Evolutionary conservation across 2,329 filamentous ascomycete genomes (phyloP), one percentile per base, ranked within the genome.

Genomic region (Cordyceps cateniannulata): DNA sequence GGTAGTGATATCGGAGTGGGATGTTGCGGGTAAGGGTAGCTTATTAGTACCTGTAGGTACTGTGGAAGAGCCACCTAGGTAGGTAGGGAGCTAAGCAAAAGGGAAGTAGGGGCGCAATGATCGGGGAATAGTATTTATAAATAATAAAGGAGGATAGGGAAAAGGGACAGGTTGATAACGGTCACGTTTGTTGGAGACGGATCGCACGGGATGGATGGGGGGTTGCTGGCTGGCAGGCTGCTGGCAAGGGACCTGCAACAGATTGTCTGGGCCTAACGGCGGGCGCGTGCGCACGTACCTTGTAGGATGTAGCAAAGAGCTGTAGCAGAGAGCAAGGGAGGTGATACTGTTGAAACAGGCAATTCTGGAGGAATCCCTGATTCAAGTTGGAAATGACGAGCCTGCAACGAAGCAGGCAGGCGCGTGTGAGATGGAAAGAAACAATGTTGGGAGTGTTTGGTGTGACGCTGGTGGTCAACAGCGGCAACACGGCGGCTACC

Each of bases 241-340:
- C 16, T 32, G 32, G 55, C 55, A 50, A 29, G 45, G 47, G 56
- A 59, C 40, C 48, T 51, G 56, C 25, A 45, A 52, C 48, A 45
- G 48, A 24, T 20, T 35, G 48, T 51, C 48, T 45, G 48, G 47
- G 24, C 22, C 20, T 50, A 24, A 42, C 32, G 47, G 24, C 24
- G 47, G 32, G 56, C 38, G 56, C 38, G 48, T 52, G 56, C 56
- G 56, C 56, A 59, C 56, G 56, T 59, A 59, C 56, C 56, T 59
- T 51, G 32, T 29, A 44, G 18, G 53, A 14, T n/a, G n/a, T 10
- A 24, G 24, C 40, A 56, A 35, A 3, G 5, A n/a, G 55, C 24
- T 38, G 14, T 24, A 9, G 42, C 20, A 29, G 20, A 18, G 22
- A 57, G 20, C 24, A n/a, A 22, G 8, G 38, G n/a, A 54, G 51